These are phyloP conservation scores for Whalleya microplaca DNA, from an alignment of 2,329 filamentous ascomycete species.

Conservation along the genomic window DNA sequence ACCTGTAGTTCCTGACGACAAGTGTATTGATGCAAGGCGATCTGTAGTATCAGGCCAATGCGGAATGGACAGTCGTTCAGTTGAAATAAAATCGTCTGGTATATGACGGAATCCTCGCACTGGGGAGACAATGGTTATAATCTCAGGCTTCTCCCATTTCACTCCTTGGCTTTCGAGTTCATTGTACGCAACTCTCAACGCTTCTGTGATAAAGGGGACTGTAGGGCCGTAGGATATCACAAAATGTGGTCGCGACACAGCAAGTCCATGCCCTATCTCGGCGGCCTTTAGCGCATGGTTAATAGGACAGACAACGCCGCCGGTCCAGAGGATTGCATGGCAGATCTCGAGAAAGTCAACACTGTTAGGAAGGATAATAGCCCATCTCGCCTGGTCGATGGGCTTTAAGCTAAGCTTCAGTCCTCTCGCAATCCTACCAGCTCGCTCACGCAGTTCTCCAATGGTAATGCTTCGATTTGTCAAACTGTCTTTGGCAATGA, in stretches of 20 bases:
- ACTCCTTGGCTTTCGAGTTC: slow-evolving; percentile 34
- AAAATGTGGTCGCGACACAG: slow-evolving; percentile 46
- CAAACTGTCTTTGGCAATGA: slow-evolving; percentile 47
- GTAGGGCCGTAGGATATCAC: slow-evolving; percentile 44
- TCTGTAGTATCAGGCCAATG: slow-evolving; percentile 40
- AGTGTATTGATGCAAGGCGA: slow-evolving; percentile 44
- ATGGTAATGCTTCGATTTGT: slow-evolving; percentile 50
- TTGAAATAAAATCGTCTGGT: slow-evolving; percentile 39
- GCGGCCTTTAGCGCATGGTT: slow-evolving; percentile 44
- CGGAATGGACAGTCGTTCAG: slow-evolving; percentile 39
- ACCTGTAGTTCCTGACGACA: slow-evolving; percentile 35
- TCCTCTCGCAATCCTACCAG: slow-evolving; percentile 46
- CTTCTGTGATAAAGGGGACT: slow-evolving; percentile 36
- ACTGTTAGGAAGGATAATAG: slow-evolving; percentile 48
- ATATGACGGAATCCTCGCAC: slow-evolving; percentile 34
- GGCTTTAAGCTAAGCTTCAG: slow-evolving; percentile 39
- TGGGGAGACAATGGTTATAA: slow-evolving; percentile 40
- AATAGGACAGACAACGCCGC: slow-evolving; percentile 44
- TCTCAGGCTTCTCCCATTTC: slow-evolving; percentile 38
- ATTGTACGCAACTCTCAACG: slow-evolving; percentile 36
- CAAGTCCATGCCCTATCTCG: slow-evolving; percentile 47
- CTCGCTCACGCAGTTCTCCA: slow-evolving; percentile 45
- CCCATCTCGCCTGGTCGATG: slow-evolving; percentile 44
- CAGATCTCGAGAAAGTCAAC: slow-evolving; percentile 49
- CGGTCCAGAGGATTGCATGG: slow-evolving; percentile 47